Conservation (phyloP, 108 stramenopile genomes). For the Poteriospumella lacustris region DNA sequence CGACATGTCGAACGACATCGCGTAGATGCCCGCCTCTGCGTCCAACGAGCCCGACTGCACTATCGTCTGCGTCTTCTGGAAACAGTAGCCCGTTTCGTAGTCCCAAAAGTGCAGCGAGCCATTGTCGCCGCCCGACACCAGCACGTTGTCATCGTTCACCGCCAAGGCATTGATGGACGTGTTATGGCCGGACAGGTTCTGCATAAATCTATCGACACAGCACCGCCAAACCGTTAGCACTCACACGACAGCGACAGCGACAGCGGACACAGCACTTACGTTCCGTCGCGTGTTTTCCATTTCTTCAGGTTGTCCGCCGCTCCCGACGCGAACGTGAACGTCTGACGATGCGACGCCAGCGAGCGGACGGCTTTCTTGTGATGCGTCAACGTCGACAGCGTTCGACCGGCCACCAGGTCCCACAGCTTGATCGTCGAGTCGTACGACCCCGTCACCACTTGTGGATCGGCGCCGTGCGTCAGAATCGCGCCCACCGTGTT, state of each 20-base stretch:
- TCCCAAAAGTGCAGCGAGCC: slow-evolving; percentile 96
- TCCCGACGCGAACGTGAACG: slow-evolving; percentile 87
- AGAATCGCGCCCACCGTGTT: slow-evolving; percentile 80
- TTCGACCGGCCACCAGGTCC: slow-evolving; percentile 96
- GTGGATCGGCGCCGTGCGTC: slow-evolving; percentile 88
- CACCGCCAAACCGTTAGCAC: neutral
- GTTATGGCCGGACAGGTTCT: slow-evolving; percentile 85
- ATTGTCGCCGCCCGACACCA: slow-evolving; percentile 92
- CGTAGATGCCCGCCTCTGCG: slow-evolving; percentile 91
- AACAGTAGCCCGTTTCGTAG: slow-evolving; percentile 88
- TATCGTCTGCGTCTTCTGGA: slow-evolving; percentile 72
- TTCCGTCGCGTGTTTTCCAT: slow-evolving; percentile 89
- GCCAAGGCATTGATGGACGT: slow-evolving; percentile 88
- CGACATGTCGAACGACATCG: slow-evolving; percentile 84
- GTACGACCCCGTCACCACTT: slow-evolving; percentile 87
- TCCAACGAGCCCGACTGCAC: slow-evolving; percentile 97
- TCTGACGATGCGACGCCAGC: slow-evolving; percentile 63
- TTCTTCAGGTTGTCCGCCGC: slow-evolving; percentile 92
- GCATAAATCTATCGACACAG: slow-evolving; percentile 76
- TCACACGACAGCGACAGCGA: too few species aligned
- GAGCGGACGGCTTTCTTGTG: slow-evolving; percentile 94
- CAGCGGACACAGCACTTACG: too few species aligned
- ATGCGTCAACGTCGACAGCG: slow-evolving; percentile 92
- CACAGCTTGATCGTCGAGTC: slow-evolving; percentile 94
- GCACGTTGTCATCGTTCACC: slow-evolving; percentile 89